Conservation (phyloP, 768 basidiomycete genomes). For the Mycena albidolilacea region DNA sequence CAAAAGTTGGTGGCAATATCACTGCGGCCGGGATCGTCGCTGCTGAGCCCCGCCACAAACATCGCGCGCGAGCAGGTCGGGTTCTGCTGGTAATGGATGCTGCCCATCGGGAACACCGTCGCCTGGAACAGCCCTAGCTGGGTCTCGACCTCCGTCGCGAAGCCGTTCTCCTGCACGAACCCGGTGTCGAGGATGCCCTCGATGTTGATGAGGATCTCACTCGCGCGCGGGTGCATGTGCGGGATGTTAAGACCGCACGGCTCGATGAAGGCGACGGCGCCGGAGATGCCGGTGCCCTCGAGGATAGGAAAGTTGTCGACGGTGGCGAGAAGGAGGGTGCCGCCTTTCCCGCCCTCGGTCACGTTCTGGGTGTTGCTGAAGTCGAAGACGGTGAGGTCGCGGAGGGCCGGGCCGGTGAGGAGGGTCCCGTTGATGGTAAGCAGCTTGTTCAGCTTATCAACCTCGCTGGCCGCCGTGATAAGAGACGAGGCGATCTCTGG, state of each 20-base stretch:
- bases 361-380: conserved; percentile 25
- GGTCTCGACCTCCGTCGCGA: conserved; percentile 29
- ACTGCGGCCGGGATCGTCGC: conserved; percentile 4
- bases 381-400: conserved; percentile 5
- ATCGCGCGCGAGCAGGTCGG: not conserved
- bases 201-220: conserved; percentile 2
- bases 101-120: conserved; percentile 9
- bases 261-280: conserved; percentile 21
- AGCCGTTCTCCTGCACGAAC: conserved; percentile 8
- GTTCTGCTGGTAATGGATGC: conserved; percentile 5
- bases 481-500: no score
- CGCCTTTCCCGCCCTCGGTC: conserved; percentile 15
- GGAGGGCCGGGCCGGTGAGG: conserved; percentile 21
- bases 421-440: conserved; percentile 40
- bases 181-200: not conserved
- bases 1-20: conserved; percentile 13
- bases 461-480: no score
- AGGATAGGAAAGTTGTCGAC: conserved; percentile 40
- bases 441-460: conserved; percentile 32
- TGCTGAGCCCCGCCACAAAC: not conserved
- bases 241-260: conserved; percentile 46
- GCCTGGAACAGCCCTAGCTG: conserved; percentile 26
- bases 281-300: conserved; percentile 10
- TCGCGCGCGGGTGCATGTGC: not conserved
- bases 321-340: conserved; percentile 37